Evolutionary conservation across 495 filamentous ascomycete genomes (phyloP).

Genomic region (Tuber melanosporum): DNA sequence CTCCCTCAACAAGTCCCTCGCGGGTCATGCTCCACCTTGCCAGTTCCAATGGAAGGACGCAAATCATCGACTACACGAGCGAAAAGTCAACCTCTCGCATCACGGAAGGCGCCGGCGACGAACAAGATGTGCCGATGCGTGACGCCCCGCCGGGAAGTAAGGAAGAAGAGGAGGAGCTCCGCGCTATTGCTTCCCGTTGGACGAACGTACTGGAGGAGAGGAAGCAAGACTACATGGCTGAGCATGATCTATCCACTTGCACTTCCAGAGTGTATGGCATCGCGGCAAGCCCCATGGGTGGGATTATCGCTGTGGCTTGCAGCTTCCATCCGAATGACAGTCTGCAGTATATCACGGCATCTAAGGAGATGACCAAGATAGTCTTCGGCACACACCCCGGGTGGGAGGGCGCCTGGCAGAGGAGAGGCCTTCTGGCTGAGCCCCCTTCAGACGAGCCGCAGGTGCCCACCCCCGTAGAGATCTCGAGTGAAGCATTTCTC

Average conservation of each 20-base stretch:
- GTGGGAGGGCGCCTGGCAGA: conserved; percentile 32
- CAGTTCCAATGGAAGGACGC: conserved; percentile 36
- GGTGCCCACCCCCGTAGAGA: conserved; percentile 32
- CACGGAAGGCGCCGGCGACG: conserved; percentile 27
- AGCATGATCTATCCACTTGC: conserved; percentile 37
- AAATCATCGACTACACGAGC: conserved; percentile 35
- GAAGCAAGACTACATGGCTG: conserved; percentile 41
- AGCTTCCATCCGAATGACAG: conserved; percentile 42
- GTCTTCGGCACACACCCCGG: conserved; percentile 39
- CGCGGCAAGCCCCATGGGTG: conserved; percentile 38
- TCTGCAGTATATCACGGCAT: conserved; percentile 40
- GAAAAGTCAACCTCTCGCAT: conserved; percentile 32
- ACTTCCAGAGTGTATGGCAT: conserved; percentile 39
- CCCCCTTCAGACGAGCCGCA: conserved; percentile 15
- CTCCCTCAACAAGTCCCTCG: conserved; percentile 32
- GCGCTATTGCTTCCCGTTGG: conserved; percentile 35
- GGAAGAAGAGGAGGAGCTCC: conserved; percentile 36
- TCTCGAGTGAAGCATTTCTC: conserved; percentile 35
- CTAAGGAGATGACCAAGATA: conserved; percentile 35
- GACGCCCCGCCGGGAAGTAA: conserved; percentile 21
- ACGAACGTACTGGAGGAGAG: conserved; percentile 31
- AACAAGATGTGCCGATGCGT: conserved; percentile 25
- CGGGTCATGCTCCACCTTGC: conserved; percentile 29
- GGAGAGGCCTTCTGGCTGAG: conserved; percentile 27
- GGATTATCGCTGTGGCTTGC: conserved; percentile 38